phyloP scores from a whole-genome alignment of 2,329 filamentous ascomycete species.

The Ceratocystis eucalypticola region DNA sequence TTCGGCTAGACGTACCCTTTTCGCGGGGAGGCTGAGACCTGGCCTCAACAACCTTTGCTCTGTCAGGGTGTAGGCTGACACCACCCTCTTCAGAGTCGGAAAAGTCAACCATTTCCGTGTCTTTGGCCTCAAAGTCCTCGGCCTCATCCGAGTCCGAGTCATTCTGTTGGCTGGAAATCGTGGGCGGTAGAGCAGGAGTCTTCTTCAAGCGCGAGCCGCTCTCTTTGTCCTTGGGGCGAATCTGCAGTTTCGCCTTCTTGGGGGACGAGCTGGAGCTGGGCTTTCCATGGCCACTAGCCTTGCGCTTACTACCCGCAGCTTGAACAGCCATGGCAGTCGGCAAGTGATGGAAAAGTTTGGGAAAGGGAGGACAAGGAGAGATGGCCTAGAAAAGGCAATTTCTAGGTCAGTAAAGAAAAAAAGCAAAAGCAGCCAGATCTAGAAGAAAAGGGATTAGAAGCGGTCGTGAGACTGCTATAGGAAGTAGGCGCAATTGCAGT shows the following conservation, averaged over 20 bases:
- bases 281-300: slow-evolving; percentile 35
- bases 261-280: slow-evolving; percentile 30
- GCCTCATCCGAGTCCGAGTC: slow-evolving; percentile 30
- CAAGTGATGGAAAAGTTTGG: slow-evolving; percentile 6
- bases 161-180: slow-evolving; percentile 23
- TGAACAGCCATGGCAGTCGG: slow-evolving; percentile 25
- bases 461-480: not conserved
- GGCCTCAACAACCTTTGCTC: slow-evolving; percentile 26
- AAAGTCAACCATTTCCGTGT: slow-evolving; percentile 32
- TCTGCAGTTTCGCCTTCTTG: slow-evolving; percentile 40
- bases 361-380: slow-evolving; percentile 9
- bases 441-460: not conserved
- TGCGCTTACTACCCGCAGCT: slow-evolving; percentile 42
- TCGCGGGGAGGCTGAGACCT: slow-evolving; percentile 19
- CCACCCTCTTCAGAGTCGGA: slow-evolving; percentile 44
- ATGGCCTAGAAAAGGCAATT: not conserved
- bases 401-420: not conserved
- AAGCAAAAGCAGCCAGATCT: not conserved
- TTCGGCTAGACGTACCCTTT: slow-evolving; percentile 15
- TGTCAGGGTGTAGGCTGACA: slow-evolving; percentile 31
- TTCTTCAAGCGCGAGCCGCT: slow-evolving; percentile 22
- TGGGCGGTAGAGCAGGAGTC: slow-evolving; percentile 24
- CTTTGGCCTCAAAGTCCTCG: slow-evolving; percentile 29
- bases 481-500: not conserved
- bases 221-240: slow-evolving; percentile 26